A percentile compares a stretch with the other conserved stretches of the same genome.
phyloP scores from a whole-genome alignment of 257 asterid genomes.

The Nicotiana obtusifolia region DNA sequence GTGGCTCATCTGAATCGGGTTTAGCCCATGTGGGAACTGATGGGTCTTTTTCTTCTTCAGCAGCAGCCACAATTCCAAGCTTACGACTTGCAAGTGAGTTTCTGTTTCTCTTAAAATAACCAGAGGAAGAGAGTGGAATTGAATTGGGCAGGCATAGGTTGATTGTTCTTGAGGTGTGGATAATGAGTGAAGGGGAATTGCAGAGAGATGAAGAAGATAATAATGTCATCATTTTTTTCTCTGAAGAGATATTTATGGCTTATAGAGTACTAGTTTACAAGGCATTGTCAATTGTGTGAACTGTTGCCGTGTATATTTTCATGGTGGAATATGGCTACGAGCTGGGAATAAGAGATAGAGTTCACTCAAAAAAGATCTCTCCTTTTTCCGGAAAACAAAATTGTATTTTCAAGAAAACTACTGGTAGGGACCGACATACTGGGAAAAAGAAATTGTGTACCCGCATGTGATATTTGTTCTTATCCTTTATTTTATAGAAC shows the following conservation, averaged over 20 bases:
- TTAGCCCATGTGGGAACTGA: conserved; percentile 79
- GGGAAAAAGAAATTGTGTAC: too few species aligned
- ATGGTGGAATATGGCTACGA: not conserved
- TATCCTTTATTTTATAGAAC: too few species aligned
- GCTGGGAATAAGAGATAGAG: not conserved
- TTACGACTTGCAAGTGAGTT: conserved; percentile 9
- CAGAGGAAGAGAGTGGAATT: conserved; percentile 11
- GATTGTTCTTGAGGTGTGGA: conserved; percentile 19
- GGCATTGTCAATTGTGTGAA: not conserved
- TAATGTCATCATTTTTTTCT: conserved; percentile 16
- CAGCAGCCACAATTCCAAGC: conserved; percentile 34
- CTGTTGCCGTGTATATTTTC: not conserved
- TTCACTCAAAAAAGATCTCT: not conserved
- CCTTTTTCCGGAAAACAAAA: not conserved
- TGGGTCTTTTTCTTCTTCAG: conserved; percentile 42
- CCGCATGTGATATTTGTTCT: too few species aligned
- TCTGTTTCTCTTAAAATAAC: conserved; percentile 17
- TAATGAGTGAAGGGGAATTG: conserved; percentile 11
- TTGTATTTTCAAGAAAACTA: too few species aligned
- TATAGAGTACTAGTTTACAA: not conserved
- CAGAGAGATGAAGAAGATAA: conserved; percentile 20
- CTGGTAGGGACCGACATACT: too few species aligned
- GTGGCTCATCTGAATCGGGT: conserved; percentile 74
- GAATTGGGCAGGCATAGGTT: conserved; percentile 21
- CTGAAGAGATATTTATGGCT: not conserved